Conservation (phyloP, 2,329 filamentous ascomycete genomes). For the Arachnomyces sp. region DNA sequence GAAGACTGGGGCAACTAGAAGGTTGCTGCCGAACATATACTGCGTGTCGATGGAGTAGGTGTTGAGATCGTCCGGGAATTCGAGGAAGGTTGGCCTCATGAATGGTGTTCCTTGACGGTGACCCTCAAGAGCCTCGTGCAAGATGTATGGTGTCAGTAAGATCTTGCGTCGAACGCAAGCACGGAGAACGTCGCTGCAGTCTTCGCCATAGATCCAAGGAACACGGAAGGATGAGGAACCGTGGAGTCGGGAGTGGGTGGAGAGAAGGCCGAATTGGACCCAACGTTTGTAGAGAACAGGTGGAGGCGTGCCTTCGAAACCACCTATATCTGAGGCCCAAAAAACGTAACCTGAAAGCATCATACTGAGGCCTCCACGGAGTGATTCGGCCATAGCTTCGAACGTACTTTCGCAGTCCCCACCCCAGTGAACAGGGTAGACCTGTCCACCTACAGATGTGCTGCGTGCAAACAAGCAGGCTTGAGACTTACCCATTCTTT, state of each 20-base stretch:
- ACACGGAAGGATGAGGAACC: constrained; percentile 64
- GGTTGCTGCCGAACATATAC: constrained; percentile 62
- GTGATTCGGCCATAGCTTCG: constrained; percentile 64
- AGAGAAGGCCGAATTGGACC: constrained; percentile 68
- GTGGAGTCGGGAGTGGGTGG: constrained; percentile 62
- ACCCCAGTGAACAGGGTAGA: constrained; percentile 65
- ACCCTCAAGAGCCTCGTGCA: constrained; percentile 45
- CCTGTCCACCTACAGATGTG: constrained; percentile 60
- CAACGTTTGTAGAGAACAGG: constrained; percentile 69
- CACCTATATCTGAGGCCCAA: constrained; percentile 65
- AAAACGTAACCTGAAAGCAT: constrained; percentile 59
- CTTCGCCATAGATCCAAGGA: constrained; percentile 64
- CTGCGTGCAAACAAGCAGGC: constrained; percentile 62
- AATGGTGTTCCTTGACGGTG: constrained; percentile 52
- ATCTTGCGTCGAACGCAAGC: constrained; percentile 49
- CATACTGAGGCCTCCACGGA: constrained; percentile 58
- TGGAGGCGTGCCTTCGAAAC: constrained; percentile 61
- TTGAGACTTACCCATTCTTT: constrained; percentile 42
- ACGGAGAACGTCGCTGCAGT: constrained; percentile 52
- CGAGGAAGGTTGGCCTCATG: constrained; percentile 59
- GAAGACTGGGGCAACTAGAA: constrained; percentile 60
- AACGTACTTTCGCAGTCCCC: constrained; percentile 69
- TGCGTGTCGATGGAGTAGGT: constrained; percentile 61
- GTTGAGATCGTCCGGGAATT: constrained; percentile 64
- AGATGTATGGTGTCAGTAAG: constrained; percentile 52